A percentile compares a stretch with the other conserved stretches of the same genome.
phyloP scores from a whole-genome alignment of 805 yeast species.

The Yamadazyma nakazawae region DNA sequence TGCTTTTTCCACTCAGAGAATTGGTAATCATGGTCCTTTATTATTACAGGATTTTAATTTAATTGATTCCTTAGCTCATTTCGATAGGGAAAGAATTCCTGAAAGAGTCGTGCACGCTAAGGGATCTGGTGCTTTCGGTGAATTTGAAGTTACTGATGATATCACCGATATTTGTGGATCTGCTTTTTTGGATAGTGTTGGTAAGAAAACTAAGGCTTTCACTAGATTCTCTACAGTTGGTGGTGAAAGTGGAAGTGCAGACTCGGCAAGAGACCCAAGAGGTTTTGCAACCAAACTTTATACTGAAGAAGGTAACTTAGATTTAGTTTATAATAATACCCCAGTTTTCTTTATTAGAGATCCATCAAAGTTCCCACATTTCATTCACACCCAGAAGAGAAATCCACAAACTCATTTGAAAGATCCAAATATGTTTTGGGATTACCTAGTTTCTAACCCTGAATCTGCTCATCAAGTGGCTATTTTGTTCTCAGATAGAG shows the following conservation, averaged over 20 bases:
- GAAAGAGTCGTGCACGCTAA: constrained; percentile 93
- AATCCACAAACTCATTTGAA: constrained; percentile 77
- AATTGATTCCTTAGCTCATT: constrained; percentile 80
- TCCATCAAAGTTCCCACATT: constrained; percentile 81
- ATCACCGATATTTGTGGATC: constrained; percentile 70
- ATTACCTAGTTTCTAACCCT: constrained; percentile 68
- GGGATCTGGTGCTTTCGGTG: constrained; percentile 89
- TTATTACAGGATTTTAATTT: constrained; percentile 78
- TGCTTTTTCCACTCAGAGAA: constrained; percentile 72
- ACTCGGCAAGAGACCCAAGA: constrained; percentile 84
- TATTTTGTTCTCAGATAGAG: constrained; percentile 74
- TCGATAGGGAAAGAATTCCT: constrained; percentile 86
- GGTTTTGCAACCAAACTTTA: constrained; percentile 79
- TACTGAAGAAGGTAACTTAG: constrained; percentile 82
- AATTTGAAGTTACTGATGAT: constrained; percentile 84
- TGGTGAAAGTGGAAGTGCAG: constrained; percentile 79
- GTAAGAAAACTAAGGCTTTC: constrained; percentile 72
- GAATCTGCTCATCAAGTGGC: constrained; percentile 75
- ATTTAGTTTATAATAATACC: constrained; percentile 82
- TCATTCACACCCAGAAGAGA: constrained; percentile 87
- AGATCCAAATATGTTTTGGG: constrained; percentile 84
- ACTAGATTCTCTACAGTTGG: constrained; percentile 86
- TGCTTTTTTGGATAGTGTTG: constrained; percentile 66
- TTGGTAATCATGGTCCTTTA: constrained; percentile 75
- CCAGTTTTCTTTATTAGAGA: constrained; percentile 85